These are phyloP conservation scores for Rhodotorula sp. DNA, from an alignment of 1,284 basidiomycete species.

Conservation along the genomic window DNA sequence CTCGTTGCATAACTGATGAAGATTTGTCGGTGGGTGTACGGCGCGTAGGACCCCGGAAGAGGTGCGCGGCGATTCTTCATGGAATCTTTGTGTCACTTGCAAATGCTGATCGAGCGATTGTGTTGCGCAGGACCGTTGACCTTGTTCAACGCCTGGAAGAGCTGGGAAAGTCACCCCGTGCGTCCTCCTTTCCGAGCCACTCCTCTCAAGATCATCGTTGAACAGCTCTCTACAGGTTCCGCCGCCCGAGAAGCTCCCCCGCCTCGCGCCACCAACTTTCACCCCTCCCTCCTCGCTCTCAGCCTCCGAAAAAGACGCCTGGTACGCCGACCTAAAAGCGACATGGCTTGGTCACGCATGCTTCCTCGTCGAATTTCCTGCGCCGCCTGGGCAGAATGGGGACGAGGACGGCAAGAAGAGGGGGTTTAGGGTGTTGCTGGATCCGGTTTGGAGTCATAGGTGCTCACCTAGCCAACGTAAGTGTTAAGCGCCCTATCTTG, in stretches of 20 bases:
- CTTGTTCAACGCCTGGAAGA: neutral
- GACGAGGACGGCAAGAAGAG: slow-evolving; percentile 26
- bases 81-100: neutral
- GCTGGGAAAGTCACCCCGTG: slow-evolving; percentile 3
- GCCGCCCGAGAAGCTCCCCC: slow-evolving; percentile 31
- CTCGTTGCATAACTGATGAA: no score
- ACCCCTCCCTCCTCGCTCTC: slow-evolving; percentile 2
- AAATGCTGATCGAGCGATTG: neutral
- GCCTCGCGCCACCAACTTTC: slow-evolving; percentile 29
- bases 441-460: slow-evolving; percentile 65
- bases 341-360: slow-evolving; percentile 70
- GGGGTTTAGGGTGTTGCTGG: slow-evolving; percentile 61
- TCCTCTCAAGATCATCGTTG: no score
- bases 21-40: no score
- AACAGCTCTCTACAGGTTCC: slow-evolving; percentile 21
- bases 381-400: neutral
- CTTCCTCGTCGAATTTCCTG: slow-evolving; percentile 67
- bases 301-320: slow-evolving; percentile 11
- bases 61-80: neutral
- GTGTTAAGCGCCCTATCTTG: neutral
- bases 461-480: slow-evolving; percentile 59
- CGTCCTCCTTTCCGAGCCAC: neutral
- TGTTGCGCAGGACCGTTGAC: neutral
- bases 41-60: neutral
- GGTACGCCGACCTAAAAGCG: slow-evolving; percentile 56